These are phyloP conservation scores for Alnus rubra DNA, from an alignment of 306 rosid genomes.

Conservation along the genomic window DNA sequence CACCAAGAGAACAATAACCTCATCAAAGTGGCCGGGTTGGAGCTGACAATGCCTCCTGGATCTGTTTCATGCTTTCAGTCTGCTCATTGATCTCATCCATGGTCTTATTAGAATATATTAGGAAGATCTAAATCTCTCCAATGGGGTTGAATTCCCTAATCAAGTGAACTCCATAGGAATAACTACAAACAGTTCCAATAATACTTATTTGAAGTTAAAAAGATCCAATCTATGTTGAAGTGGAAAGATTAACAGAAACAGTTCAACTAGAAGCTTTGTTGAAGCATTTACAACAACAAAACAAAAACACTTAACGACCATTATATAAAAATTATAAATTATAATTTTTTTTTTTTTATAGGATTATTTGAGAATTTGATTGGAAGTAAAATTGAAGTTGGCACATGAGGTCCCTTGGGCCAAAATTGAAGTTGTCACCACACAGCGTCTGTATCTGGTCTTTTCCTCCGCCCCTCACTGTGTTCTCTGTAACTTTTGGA, in stretches of 20 bases:
- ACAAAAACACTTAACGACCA: too few relatives aligned
- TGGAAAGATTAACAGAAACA: too few relatives aligned
- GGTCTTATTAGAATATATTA: conserved; percentile 41
- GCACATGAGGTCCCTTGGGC: conserved; percentile 21
- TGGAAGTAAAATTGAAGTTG: conserved; percentile 32
- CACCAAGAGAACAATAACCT: conserved; percentile 49
- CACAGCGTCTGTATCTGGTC: too few relatives aligned
- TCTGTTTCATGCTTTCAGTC: conserved; percentile 96
- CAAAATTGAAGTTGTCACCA: too few relatives aligned
- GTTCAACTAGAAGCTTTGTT: too few relatives aligned
- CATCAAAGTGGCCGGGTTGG: conserved; percentile 96
- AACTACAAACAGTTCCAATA: neutral
- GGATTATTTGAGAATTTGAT: neutral
- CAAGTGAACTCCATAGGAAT: neutral
- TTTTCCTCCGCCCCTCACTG: too few relatives aligned
- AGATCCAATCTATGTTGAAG: neutral
- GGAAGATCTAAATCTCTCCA: neutral
- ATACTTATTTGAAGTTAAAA: neutral
- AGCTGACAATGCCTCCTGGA: conserved; percentile 91
- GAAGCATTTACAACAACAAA: too few relatives aligned
- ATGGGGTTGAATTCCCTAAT: neutral
- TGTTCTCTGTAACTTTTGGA: too few relatives aligned
- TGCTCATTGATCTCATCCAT: conserved; percentile 99
- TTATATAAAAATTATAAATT: too few relatives aligned
- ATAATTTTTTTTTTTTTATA: too few relatives aligned